Conservation (phyloP, 2,329 filamentous ascomycete species). For the Cladosporium sp. region DNA sequence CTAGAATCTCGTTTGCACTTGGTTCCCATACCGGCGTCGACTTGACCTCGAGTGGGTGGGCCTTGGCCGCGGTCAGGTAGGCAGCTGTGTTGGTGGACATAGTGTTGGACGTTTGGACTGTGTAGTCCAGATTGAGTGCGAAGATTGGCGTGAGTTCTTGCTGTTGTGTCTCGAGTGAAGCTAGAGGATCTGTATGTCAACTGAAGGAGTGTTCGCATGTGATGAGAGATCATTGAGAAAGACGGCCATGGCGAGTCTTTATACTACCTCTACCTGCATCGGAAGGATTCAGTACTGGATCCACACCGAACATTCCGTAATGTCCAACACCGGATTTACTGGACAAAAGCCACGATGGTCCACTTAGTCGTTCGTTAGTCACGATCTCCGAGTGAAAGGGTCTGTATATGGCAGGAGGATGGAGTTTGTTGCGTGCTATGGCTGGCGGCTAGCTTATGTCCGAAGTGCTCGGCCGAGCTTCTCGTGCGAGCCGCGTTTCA, state of each 20-base stretch:
- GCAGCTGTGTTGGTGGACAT: slow-evolving; percentile 4
- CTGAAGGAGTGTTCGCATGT: background rate
- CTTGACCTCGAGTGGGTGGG: slow-evolving; percentile 15
- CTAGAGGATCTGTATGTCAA: background rate
- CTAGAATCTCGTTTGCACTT: slow-evolving; percentile 29
- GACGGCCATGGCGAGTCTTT: background rate
- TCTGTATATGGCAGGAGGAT: background rate
- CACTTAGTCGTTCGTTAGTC: background rate
- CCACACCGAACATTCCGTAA: background rate
- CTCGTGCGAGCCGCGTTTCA: background rate
- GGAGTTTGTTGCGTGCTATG: background rate
- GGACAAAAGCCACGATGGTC: background rate
- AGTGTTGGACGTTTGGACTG: background rate
- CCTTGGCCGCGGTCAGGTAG: background rate
- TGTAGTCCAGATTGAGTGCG: background rate
- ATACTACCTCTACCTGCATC: background rate
- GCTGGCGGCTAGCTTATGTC: background rate
- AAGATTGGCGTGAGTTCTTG: too few species aligned
- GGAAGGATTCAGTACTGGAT: background rate
- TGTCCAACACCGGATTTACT: background rate
- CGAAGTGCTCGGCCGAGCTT: background rate
- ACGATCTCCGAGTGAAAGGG: background rate
- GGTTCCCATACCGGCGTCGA: slow-evolving; percentile 17
- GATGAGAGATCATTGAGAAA: background rate
- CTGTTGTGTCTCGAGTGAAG: background rate